Percentiles rank a stretch among this genome's conserved stretches.
These are phyloP conservation scores for Petrea volubilis DNA, from an alignment of 257 asterid species.

Conservation along the genomic window DNA sequence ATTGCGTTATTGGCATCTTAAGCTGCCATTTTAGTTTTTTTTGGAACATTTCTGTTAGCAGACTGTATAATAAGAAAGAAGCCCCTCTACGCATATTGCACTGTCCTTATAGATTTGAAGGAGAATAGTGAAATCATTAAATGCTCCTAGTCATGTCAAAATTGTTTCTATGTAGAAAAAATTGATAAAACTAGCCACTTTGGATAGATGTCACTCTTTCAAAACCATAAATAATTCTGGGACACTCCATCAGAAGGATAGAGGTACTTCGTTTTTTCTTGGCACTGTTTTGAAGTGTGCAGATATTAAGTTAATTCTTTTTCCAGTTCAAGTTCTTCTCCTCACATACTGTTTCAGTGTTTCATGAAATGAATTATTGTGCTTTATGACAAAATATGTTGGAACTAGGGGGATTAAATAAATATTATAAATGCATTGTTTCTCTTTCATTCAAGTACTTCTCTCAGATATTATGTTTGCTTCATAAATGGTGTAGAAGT, in stretches of 20 bases:
- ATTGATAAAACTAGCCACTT: neutral
- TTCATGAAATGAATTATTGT: neutral
- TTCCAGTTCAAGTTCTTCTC: neutral
- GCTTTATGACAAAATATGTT: neutral
- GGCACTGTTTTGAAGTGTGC: neutral
- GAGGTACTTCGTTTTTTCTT: neutral
- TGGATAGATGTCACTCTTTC: neutral
- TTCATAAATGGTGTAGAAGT: constrained; percentile 24
- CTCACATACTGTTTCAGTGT: neutral
- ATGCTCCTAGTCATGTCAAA: neutral
- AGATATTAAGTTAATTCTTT: neutral
- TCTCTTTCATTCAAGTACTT: neutral
- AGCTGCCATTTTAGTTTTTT: neutral
- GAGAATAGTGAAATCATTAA: neutral
- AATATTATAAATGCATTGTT: neutral
- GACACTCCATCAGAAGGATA: neutral
- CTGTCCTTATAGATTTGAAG: neutral
- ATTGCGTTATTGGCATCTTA: neutral
- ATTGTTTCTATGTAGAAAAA: neutral
- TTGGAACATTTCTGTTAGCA: neutral
- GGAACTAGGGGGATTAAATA: neutral
- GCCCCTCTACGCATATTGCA: neutral
- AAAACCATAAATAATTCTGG: neutral
- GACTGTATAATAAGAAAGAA: neutral
- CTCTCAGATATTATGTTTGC: constrained; percentile 12